Conservation (phyloP, 75 land plant genomes). For the Cupressus sempervirens region DNA sequence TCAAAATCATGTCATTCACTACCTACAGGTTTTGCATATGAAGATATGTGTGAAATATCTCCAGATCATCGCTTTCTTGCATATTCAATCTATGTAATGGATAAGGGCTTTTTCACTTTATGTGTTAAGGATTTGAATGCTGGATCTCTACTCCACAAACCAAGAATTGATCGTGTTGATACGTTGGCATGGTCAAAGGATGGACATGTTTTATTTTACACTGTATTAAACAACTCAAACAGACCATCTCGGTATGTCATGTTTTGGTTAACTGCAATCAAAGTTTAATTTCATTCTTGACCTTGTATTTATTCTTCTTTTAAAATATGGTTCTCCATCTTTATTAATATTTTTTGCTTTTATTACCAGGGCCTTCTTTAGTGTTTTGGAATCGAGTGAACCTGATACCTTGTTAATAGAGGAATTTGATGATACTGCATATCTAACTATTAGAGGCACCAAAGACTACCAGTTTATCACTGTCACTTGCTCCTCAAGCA, state of each 20-base stretch:
- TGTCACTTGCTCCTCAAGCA: conserved; percentile 62
- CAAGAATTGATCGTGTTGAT: conserved; percentile 61
- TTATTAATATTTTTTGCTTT: conserved; percentile 10
- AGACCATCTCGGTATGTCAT: conserved; percentile 66
- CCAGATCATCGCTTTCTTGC: conserved; percentile 81
- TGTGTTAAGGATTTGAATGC: conserved; percentile 71
- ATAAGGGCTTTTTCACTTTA: conserved; percentile 57
- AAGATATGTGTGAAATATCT: conserved; percentile 81
- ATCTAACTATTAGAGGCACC: conserved; percentile 73
- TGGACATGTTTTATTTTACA: conserved; percentile 64
- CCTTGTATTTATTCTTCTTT: background rate
- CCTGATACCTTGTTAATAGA: conserved; percentile 60
- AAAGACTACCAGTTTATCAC: conserved; percentile 76
- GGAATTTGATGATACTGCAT: conserved; percentile 56
- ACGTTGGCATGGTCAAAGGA: conserved; percentile 81
- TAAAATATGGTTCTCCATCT: background rate
- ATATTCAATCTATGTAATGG: conserved; percentile 79
- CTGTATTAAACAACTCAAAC: conserved; percentile 43
- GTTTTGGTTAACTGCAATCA: background rate
- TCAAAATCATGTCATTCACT: background rate
- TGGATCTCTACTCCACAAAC: conserved; percentile 48
- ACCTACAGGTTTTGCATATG: conserved; percentile 69
- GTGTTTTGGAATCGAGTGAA: conserved; percentile 52
- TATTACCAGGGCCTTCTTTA: conserved; percentile 59
- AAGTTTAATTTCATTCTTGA: background rate